Percentiles rank a stretch among this genome's conserved stretches.
phyloP scores from a whole-genome alignment of 2,329 filamentous ascomycete genomes.

The Dothidotthia symphoricarpi region DNA sequence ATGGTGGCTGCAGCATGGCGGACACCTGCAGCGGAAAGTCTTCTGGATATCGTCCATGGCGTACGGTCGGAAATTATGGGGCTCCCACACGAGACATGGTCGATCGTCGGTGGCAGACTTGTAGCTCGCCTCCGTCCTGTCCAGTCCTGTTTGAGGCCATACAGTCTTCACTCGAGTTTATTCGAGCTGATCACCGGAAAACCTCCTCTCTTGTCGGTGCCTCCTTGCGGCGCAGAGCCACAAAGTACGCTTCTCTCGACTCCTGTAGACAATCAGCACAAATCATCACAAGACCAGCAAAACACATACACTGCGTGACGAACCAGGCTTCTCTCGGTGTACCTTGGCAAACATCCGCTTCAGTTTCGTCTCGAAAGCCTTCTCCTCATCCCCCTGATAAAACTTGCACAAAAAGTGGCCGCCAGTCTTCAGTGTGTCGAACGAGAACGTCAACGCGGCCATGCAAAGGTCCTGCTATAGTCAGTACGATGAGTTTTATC shows the following conservation, averaged over 20 bases:
- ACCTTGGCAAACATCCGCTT: constrained; percentile 77
- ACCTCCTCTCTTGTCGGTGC: constrained; percentile 49
- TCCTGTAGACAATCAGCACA: constrained; percentile 53
- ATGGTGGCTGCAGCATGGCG: constrained; percentile 26
- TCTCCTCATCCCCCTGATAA: constrained; percentile 88
- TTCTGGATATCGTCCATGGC: constrained; percentile 25
- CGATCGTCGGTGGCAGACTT: no score
- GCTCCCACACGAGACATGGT: background rate
- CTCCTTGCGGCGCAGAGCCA: constrained; percentile 69
- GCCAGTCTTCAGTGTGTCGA: constrained; percentile 75
- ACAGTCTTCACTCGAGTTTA: constrained; percentile 6
- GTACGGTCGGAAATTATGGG: background rate
- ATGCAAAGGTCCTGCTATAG: constrained; percentile 76
- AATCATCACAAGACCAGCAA: background rate
- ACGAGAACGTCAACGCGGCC: constrained; percentile 80
- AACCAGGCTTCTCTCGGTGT: constrained; percentile 83
- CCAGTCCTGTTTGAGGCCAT: no score
- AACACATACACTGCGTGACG: constrained; percentile 70
- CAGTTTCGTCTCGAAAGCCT: constrained; percentile 69
- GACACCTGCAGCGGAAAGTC: constrained; percentile 37
- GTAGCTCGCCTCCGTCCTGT: no score
- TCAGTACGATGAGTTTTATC: constrained; percentile 6
- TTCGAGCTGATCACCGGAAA: constrained; percentile 34
- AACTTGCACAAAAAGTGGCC: constrained; percentile 98
- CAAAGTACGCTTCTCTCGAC: constrained; percentile 83